Conservation (phyloP, 2,329 filamentous ascomycete species). For the Epichloe aotearoae region DNA sequence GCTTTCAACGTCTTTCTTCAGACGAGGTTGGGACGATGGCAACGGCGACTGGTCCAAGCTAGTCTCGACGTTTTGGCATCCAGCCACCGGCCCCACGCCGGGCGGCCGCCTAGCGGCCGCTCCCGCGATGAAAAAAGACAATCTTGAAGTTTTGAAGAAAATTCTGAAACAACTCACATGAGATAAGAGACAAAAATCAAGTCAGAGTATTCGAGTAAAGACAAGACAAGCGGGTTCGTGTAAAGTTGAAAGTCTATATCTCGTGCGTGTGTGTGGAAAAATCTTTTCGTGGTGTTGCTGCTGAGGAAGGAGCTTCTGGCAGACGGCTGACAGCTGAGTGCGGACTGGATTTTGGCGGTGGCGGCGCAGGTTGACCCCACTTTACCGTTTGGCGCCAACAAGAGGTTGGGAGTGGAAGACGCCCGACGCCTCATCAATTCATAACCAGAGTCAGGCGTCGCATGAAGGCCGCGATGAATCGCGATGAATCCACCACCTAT, state of each 20-base stretch:
- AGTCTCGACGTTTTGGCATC: not conserved
- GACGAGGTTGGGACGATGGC: conserved; percentile 15
- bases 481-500: too few relatives aligned
- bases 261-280: not conserved
- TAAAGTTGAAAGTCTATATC: not conserved
- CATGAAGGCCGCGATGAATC: too few relatives aligned
- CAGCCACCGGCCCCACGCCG: conserved; percentile 8
- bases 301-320: not conserved
- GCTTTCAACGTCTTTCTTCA: conserved; percentile 10
- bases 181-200: not conserved
- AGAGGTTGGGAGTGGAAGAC: conserved; percentile 1
- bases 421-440: too few relatives aligned
- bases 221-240: not conserved
- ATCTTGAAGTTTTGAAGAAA: not conserved
- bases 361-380: conserved; percentile 4
- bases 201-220: not conserved
- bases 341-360: not conserved
- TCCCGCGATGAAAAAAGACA: not conserved
- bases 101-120: conserved; percentile 1
- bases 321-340: not conserved
- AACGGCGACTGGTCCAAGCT: conserved; percentile 1
- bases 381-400: not conserved
- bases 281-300: not conserved
- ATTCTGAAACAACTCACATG: not conserved
- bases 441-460: too few relatives aligned